A percentile compares a stretch with the other conserved stretches of the same genome.
phyloP scores from a whole-genome alignment of 2,329 filamentous ascomycete genomes.

The Curvularia hawaiiensis region DNA sequence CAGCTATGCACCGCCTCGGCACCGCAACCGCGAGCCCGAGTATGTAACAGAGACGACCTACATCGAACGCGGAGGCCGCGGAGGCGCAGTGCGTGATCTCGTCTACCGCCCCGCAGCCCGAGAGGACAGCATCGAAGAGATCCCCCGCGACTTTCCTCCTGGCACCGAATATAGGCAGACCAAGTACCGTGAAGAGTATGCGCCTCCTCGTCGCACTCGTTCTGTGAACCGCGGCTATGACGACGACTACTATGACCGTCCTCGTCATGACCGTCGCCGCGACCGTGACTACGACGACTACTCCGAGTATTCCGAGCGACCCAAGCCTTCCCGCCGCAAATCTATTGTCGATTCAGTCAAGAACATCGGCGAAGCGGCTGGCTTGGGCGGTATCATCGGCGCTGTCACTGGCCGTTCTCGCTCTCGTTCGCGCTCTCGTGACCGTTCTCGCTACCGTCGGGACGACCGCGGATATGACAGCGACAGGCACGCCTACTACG shows the following conservation, averaged over 20 bases:
- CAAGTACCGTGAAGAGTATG: conserved; percentile 55
- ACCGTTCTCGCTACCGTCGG: conserved; percentile 17
- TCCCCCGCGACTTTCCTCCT: conserved; percentile 82
- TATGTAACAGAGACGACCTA: conserved; percentile 58
- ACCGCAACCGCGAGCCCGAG: conserved; percentile 56
- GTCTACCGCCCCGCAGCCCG: conserved; percentile 58
- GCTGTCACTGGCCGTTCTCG: conserved; percentile 61
- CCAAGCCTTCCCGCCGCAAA: conserved; percentile 56
- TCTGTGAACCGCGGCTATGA: conserved; percentile 68
- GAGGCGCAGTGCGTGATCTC: conserved; percentile 53
- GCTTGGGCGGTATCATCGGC: conserved; percentile 60
- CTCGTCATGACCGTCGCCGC: conserved; percentile 47
- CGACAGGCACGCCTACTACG: conserved; percentile 39
- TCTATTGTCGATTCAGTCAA: conserved; percentile 60
- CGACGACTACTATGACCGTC: conserved; percentile 50
- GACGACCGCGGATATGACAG: conserved; percentile 58
- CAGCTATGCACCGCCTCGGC: conserved; percentile 55
- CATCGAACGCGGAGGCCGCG: conserved; percentile 55
- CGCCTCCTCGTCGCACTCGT: conserved; percentile 64
- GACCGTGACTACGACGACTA: conserved; percentile 56
- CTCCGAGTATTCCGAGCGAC: conserved; percentile 50
- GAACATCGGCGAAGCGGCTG: conserved; percentile 64
- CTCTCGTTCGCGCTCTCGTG: conserved; percentile 50
- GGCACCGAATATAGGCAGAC: conserved; percentile 55
- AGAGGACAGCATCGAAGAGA: conserved; percentile 84